Conservation (phyloP, 2,329 filamentous ascomycete genomes). For the Aciculosporium take region DNA sequence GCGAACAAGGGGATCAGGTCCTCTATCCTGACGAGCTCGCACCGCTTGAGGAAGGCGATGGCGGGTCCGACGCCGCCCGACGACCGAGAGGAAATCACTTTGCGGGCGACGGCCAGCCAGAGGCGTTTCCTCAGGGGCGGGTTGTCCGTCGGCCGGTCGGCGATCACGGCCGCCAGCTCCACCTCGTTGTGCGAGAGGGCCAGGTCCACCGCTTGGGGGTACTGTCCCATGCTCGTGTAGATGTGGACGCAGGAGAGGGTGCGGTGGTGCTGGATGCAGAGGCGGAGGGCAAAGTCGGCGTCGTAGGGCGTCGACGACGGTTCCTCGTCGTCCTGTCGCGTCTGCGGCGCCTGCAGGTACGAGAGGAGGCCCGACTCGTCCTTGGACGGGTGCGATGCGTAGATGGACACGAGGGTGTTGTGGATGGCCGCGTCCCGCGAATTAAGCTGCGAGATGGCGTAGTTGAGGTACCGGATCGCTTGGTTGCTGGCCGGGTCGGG, state of each 20-base stretch:
- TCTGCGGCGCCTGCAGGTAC: constrained; percentile 80
- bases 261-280: constrained; percentile 88
- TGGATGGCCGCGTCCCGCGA: constrained; percentile 78
- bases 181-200: constrained; percentile 81
- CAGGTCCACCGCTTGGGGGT: constrained; percentile 81
- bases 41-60: constrained; percentile 84
- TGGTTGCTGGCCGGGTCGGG: constrained; percentile 68
- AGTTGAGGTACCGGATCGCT: constrained; percentile 83
- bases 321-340: constrained; percentile 79
- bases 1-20: constrained; percentile 97
- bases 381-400: constrained; percentile 69
- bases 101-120: constrained; percentile 89
- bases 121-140: constrained; percentile 76
- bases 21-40: constrained; percentile 85
- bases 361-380: constrained; percentile 76
- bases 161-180: constrained; percentile 77
- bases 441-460: constrained; percentile 75
- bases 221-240: constrained; percentile 92
- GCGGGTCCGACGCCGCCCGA: constrained; percentile 81
- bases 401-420: constrained; percentile 93
- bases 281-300: constrained; percentile 84
- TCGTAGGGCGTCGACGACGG: too few relatives aligned
- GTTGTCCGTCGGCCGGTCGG: constrained; percentile 70
- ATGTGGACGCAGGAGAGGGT: constrained; percentile 94
- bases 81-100: constrained; percentile 79